Evolutionary conservation across 305 asterid species (phyloP).

Genomic region (Salvia sclarea): DNA sequence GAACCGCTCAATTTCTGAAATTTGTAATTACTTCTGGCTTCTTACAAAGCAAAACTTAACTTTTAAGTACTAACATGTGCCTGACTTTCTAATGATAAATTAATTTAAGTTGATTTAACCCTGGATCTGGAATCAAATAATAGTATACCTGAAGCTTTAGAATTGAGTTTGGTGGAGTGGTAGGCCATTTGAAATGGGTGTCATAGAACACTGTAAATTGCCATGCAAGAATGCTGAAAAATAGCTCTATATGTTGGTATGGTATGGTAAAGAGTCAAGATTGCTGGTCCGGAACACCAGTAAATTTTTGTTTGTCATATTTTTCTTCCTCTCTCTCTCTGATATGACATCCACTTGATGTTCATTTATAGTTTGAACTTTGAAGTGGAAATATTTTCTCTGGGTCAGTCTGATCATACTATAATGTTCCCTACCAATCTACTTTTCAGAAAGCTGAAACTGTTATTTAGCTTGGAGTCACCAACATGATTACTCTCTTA

Average conservation of each 20-base stretch:
- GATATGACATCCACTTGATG: conserved; percentile 18
- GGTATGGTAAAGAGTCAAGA: not conserved
- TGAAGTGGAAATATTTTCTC: not conserved
- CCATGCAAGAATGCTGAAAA: not conserved
- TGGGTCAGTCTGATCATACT: conserved; percentile 7
- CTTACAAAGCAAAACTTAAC: too few species aligned
- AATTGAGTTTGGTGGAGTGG: not conserved
- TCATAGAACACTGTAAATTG: not conserved
- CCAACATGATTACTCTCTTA: conserved; percentile 4
- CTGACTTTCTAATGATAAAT: too few species aligned
- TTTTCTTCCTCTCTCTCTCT: not conserved
- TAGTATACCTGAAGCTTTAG: too few species aligned
- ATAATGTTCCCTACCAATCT: not conserved
- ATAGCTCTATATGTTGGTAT: not conserved
- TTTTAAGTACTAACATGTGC: too few species aligned
- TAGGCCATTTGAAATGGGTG: not conserved
- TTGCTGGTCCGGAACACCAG: not conserved
- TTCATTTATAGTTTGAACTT: conserved; percentile 21
- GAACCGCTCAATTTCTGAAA: too few species aligned
- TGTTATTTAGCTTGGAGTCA: not conserved
- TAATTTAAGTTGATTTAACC: too few species aligned
- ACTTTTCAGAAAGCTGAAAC: conserved; percentile 5
- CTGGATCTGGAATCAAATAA: too few species aligned
- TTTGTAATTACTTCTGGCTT: too few species aligned
- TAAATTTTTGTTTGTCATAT: not conserved